Base-by-base conservation (phyloP, 768 basidiomycete species). In the Omphalotus guepiniiformis region DNA sequence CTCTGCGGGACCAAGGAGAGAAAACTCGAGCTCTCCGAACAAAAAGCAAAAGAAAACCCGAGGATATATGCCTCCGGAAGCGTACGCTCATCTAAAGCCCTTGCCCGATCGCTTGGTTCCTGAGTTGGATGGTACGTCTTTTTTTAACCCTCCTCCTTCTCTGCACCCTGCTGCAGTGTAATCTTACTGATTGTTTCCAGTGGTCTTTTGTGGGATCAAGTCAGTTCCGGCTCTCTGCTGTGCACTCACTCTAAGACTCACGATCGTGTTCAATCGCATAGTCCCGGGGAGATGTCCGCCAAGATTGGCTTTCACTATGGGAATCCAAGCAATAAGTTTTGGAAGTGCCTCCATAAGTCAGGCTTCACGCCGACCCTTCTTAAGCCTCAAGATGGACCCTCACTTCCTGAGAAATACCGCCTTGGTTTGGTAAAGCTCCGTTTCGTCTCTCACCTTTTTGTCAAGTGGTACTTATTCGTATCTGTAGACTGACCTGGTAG, bases 201-300 rank as follows among this genome's bases (percentile, higher is more conserved):
- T 42, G 15, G 26, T 42, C 15, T 42, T 42, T 42, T 42, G 41
- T 42, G 41, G 41, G 5, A 42, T 42, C 11, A 42, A 42, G 41
- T 42, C 12, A 11, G 37, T 39, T 12, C 11, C 9, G 19, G 19
- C 19, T 8, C 8, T 32, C n/a, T 32, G 12, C 9, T 11, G 8
- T 39, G 37, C 8, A 12, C 9, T 39, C 19, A 8, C 37, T 39
- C 9, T 39, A 8, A 9, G 9, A 39, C 19, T n/a, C n/a, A n/a
- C n/a, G n/a, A n/a, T 32, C 30, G 30, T 32, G 30, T 32, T n/a
- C n/a, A 32, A 32, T n/a, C n/a, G 30, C 9, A 9, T 18, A 42
- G 41, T 21, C 41, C 41, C 18, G 27, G 41, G 2, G 5, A 23
- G n/a, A 42, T 27, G 13, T 42, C 41, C 18, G 41, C 6, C 12